phyloP scores from a whole-genome alignment of 768 basidiomycete species.

The Mrakia frigida region DNA sequence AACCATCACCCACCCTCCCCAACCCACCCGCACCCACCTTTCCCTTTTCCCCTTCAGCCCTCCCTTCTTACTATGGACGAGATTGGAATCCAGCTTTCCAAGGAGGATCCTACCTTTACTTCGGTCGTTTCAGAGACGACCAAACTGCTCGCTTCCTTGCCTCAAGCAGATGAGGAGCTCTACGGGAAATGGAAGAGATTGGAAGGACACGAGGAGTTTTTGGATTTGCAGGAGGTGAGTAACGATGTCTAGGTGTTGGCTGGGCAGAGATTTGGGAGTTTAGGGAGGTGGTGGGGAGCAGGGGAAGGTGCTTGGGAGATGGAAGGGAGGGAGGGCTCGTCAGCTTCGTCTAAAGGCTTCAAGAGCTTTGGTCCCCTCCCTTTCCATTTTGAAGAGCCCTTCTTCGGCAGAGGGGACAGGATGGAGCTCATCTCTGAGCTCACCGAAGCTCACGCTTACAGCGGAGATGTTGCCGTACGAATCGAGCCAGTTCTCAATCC shows the following conservation, averaged over 20 bases:
- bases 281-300: background rate
- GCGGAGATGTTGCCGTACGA: no score
- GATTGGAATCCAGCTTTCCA: slow-evolving; percentile 57
- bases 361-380: background rate
- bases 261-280: background rate
- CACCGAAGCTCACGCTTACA: no score
- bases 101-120: slow-evolving; percentile 82
- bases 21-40: background rate
- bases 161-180: slow-evolving; percentile 69
- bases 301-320: background rate
- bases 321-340: background rate
- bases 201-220: slow-evolving; percentile 87
- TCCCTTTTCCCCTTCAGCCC: background rate
- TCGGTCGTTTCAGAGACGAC: slow-evolving; percentile 83
- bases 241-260: background rate
- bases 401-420: no score
- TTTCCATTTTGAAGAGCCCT: background rate
- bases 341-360: background rate
- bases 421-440: background rate
- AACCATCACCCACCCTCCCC: background rate
- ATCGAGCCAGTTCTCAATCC: background rate
- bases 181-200: slow-evolving; percentile 98
- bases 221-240: slow-evolving; percentile 52
- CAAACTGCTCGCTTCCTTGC: slow-evolving; percentile 75
- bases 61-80: slow-evolving; percentile 61